These are phyloP conservation scores for Eucalyptus marginata DNA, from an alignment of 345 rosid species.

Conservation along the genomic window DNA sequence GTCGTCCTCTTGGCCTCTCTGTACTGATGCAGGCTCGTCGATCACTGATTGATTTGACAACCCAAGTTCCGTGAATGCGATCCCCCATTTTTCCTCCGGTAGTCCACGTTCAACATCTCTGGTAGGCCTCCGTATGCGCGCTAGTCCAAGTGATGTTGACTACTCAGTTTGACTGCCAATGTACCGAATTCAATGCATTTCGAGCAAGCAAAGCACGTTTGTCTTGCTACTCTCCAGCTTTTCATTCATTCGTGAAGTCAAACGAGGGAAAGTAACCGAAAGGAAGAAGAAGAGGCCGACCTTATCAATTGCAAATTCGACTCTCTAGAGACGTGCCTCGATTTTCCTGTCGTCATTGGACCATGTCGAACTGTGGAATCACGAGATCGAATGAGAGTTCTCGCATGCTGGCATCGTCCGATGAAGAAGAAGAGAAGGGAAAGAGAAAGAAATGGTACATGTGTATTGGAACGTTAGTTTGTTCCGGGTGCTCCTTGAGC, in stretches of 20 bases:
- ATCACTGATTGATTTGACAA: background rate
- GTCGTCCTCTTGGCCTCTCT: background rate
- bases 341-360: no score
- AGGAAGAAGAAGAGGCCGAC: background rate
- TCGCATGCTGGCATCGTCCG: no score
- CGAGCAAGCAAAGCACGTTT: background rate
- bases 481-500: background rate
- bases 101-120: background rate
- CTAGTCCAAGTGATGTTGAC: background rate
- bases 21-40: background rate
- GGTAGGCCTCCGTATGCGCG: background rate
- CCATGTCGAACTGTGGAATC: background rate
- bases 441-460: background rate
- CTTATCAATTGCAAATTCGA: background rate
- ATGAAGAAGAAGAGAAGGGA: background rate
- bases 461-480: background rate
- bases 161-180: background rate
- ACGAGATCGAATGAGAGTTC: background rate
- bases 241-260: background rate
- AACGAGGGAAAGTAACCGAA: background rate
- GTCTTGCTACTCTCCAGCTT: background rate
- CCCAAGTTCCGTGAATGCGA: background rate
- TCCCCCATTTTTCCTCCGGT: background rate
- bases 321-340: no score
- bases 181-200: background rate